Evolutionary conservation across 176 grass and related monocot species (phyloP), one percentile per base, ranked within the genome.

Genomic region (Poa pratensis): DNA sequence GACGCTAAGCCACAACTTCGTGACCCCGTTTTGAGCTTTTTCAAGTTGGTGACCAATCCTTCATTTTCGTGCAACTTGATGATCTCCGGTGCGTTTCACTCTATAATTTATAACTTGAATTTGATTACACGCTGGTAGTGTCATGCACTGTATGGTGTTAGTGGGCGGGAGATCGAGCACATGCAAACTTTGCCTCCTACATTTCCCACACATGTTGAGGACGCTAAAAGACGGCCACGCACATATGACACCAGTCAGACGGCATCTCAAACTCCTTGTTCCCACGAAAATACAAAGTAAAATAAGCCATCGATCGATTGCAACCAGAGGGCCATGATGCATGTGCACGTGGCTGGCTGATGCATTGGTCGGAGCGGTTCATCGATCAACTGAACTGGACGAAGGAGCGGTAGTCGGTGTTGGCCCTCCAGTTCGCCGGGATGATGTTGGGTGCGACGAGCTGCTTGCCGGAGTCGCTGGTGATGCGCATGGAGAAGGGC

Each of bases 401-500:
- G 43, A 34, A 6, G 11, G 92, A 91, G 35, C 71, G 64, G 78
- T 97, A 97, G 71, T 88, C 37, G 30, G 80, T 46, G 70, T 87
- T 69, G 6, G 89, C 51, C 49, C 87, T 72, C 89, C 89, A 97
- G 72, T 86, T 87, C 0, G 37, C 85, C 32, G 94, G 94, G 76
- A 97, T 92, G 69, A 94, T 92, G 0, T 88, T 35, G 16, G 75
- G 53, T 22, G 91, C 91, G 0, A 94, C 76, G 5, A 92, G 75
- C 22, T 30, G 75, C 80, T 53, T 84, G 71, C 85, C 59, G 50
- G 49, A 67, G 55, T 69, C 81, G 80, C 70, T 66, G 18, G 58
- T 66, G 57, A 92, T 82, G 76, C 82, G 85, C 28, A 97, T 43
- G 6, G 94, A 92, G 85, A 97, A 97, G 0, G 94, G 94, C 0